These are phyloP conservation scores for Penicillium arizonense DNA, from an alignment of 495 filamentous ascomycete genomes.

Conservation along the genomic window DNA sequence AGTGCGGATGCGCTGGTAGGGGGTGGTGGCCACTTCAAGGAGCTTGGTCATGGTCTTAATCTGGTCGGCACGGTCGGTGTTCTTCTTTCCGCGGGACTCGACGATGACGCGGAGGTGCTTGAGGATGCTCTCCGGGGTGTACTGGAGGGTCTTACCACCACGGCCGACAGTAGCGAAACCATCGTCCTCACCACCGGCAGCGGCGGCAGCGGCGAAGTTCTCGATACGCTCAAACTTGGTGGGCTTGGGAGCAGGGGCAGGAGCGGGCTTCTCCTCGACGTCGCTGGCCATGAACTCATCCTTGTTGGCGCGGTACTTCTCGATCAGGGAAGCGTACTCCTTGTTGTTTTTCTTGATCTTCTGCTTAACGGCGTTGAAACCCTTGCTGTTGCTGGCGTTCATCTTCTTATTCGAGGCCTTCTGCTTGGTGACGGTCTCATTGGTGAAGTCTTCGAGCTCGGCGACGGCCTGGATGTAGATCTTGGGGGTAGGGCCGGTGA, in stretches of 20 bases:
- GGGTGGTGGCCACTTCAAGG: constrained; percentile 77
- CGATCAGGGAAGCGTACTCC: constrained; percentile 83
- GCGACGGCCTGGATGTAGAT: constrained; percentile 89
- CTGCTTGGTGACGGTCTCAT: constrained; percentile 89
- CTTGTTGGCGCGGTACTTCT: constrained; percentile 80
- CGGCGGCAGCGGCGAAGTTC: constrained; percentile 32
- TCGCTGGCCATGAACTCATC: constrained; percentile 85
- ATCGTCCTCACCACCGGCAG: constrained; percentile 66
- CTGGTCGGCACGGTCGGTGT: constrained; percentile 91
- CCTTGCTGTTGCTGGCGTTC: constrained; percentile 92
- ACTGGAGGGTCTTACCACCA: constrained; percentile 80
- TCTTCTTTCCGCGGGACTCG: constrained; percentile 97
- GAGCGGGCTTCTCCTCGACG: constrained; percentile 58
- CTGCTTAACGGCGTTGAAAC: constrained; percentile 95
- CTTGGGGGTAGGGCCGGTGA: constrained; percentile 77
- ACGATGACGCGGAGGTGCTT: constrained; percentile 92
- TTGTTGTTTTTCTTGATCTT: constrained; percentile 98
- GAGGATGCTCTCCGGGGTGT: constrained; percentile 96
- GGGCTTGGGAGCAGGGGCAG: constrained; percentile 28
- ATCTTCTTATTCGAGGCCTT: constrained; percentile 97
- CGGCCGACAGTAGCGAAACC: constrained; percentile 85
- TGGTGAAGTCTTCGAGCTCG: constrained; percentile 93
- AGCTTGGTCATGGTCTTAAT: constrained; percentile 98
- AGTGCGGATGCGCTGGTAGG: constrained; percentile 94
- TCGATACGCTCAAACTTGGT: constrained; percentile 48